These are phyloP conservation scores for Curvularia lunata DNA, from an alignment of 2,329 filamentous ascomycete genomes.

Conservation along the genomic window DNA sequence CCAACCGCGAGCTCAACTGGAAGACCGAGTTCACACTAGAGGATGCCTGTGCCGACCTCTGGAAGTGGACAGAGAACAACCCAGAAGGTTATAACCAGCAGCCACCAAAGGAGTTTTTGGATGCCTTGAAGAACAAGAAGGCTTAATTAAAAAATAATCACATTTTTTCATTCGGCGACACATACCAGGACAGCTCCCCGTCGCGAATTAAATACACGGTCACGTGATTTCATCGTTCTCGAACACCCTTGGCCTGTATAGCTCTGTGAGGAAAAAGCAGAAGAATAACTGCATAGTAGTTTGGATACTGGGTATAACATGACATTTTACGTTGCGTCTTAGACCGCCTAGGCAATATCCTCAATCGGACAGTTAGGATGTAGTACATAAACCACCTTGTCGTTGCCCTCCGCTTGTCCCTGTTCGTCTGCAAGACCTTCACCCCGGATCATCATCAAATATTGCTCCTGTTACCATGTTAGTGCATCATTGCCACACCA, in stretches of 20 bases:
- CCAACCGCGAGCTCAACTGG: slow-evolving; percentile 90
- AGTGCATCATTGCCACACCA: slow-evolving; percentile 13
- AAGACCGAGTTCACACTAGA: slow-evolving; percentile 90
- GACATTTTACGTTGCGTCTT: not conserved
- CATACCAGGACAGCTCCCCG: too few relatives aligned
- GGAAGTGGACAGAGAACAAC: slow-evolving; percentile 97
- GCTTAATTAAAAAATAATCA: slow-evolving; percentile 8
- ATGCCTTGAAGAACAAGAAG: slow-evolving; percentile 52
- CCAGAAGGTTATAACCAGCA: slow-evolving; percentile 92
- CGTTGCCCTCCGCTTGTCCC: slow-evolving; percentile 59
- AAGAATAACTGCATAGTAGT: not conserved
- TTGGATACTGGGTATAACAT: not conserved
- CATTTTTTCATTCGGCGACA: too few relatives aligned
- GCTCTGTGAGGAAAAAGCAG: not conserved
- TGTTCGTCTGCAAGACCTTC: slow-evolving; percentile 85
- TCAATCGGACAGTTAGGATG: slow-evolving; percentile 94
- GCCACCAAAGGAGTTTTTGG: slow-evolving; percentile 82
- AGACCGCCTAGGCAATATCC: slow-evolving; percentile 43
- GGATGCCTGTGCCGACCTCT: slow-evolving; percentile 90
- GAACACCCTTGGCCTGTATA: not conserved
- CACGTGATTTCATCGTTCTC: slow-evolving; percentile 1
- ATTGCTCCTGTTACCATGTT: slow-evolving; percentile 59
- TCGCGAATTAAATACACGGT: not conserved
- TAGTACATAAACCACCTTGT: slow-evolving; percentile 77
- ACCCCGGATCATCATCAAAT: slow-evolving; percentile 70